Conservation (phyloP, 2,329 filamentous ascomycete species). For the Moelleriella libera region DNA sequence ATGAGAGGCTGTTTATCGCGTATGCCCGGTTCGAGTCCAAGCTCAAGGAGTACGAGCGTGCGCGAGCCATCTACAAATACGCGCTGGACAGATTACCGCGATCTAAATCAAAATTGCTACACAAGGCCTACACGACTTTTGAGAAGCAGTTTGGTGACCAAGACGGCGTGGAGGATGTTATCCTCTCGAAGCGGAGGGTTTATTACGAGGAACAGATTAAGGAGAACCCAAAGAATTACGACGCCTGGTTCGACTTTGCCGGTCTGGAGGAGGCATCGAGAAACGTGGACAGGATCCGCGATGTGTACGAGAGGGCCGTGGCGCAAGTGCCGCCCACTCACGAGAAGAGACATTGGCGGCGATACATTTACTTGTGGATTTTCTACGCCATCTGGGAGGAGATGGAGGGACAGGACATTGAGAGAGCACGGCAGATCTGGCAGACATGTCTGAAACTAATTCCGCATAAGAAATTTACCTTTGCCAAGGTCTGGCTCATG, state of each 20-base stretch:
- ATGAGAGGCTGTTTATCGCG: slow-evolving; percentile 88
- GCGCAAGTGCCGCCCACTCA: slow-evolving; percentile 89
- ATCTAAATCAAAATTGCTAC: slow-evolving; percentile 69
- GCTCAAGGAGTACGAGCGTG: slow-evolving; percentile 87
- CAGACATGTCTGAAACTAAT: slow-evolving; percentile 75
- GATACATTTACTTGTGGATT: slow-evolving; percentile 96
- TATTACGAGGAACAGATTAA: slow-evolving; percentile 91
- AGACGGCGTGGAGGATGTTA: slow-evolving; percentile 89
- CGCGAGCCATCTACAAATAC: slow-evolving; percentile 92
- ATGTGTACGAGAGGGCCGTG: slow-evolving; percentile 91
- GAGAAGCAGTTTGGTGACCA: slow-evolving; percentile 95
- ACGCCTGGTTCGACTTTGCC: slow-evolving; percentile 93
- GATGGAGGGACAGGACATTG: slow-evolving; percentile 63
- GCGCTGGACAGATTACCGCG: slow-evolving; percentile 83
- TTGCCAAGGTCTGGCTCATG: slow-evolving; percentile 90
- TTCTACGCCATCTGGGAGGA: slow-evolving; percentile 97
- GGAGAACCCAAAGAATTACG: slow-evolving; percentile 92
- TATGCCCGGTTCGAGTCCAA: slow-evolving; percentile 94
- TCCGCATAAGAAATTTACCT: slow-evolving; percentile 94
- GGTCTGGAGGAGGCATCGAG: slow-evolving; percentile 76
- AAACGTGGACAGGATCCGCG: slow-evolving; percentile 70
- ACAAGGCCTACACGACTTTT: slow-evolving; percentile 92
- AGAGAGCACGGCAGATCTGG: slow-evolving; percentile 80
- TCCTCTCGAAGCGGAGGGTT: slow-evolving; percentile 83
- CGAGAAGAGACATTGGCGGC: slow-evolving; percentile 92